A percentile compares a stretch with the other conserved stretches of the same genome.
phyloP scores from a whole-genome alignment of 2,329 filamentous ascomycete genomes.

The Trichoderma arundinaceum region DNA sequence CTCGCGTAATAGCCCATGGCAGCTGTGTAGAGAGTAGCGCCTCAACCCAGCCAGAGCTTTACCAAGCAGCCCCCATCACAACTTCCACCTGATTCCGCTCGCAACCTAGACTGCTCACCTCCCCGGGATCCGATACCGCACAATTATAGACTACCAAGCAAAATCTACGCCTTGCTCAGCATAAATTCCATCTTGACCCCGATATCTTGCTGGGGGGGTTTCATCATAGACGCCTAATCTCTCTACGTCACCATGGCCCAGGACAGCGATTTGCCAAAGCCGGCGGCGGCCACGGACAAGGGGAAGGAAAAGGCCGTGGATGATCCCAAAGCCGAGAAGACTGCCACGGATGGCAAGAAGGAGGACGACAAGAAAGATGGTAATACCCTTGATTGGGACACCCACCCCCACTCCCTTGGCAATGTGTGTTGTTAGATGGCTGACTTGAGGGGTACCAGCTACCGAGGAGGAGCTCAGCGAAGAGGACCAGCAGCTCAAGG shows the following conservation, averaged over 20 bases:
- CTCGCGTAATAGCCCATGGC: constrained; percentile 53
- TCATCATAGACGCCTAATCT: constrained; percentile 39
- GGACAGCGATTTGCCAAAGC: constrained; percentile 84
- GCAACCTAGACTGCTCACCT: constrained; percentile 38
- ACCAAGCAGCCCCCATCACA: constrained; percentile 47
- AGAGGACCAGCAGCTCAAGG: constrained; percentile 98
- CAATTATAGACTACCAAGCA: not conserved
- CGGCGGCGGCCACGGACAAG: constrained; percentile 71
- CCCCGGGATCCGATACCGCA: constrained; percentile 34
- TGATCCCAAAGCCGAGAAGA: constrained; percentile 72
- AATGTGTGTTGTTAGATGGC: constrained; percentile 20
- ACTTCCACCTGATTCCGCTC: constrained; percentile 42
- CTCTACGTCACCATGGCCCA: constrained; percentile 77
- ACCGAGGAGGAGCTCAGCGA: constrained; percentile 88
- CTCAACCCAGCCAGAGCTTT: constrained; percentile 42
- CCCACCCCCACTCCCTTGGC: constrained; percentile 31
- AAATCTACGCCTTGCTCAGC: not conserved
- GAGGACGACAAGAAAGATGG: constrained; percentile 68
- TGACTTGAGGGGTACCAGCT: constrained; percentile 36
- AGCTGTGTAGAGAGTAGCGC: constrained; percentile 36
- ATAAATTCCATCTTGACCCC: constrained; percentile 25
- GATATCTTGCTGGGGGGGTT: constrained; percentile 35
- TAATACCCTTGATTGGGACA: constrained; percentile 36
- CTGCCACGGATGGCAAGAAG: constrained; percentile 74
- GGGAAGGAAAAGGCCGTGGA: constrained; percentile 92